Percentiles rank a stretch among this genome's conserved stretches.
Conservation (phyloP, 2,329 filamentous ascomycete genomes). For the Cladosporium colombiae region DNA sequence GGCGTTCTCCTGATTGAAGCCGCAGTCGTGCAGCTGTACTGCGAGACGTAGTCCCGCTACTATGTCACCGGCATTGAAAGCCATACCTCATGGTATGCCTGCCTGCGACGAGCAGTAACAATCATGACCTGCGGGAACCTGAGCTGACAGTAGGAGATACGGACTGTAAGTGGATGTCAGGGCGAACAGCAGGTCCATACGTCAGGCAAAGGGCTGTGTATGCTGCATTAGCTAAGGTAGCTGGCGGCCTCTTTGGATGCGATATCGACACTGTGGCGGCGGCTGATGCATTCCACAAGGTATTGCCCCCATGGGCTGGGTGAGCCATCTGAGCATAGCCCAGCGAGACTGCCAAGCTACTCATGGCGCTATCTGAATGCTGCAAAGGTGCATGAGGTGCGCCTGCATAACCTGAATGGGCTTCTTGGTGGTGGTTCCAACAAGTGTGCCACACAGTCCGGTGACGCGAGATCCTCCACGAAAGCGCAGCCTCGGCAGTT, state of each 20-base stretch:
- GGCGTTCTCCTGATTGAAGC: slow-evolving; percentile 26
- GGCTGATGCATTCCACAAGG: background rate
- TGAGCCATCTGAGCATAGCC: background rate
- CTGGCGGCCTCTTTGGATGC: background rate
- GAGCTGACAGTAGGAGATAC: background rate
- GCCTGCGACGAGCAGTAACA: background rate
- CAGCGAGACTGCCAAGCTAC: background rate
- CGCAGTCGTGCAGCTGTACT: slow-evolving; percentile 24
- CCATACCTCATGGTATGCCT: background rate
- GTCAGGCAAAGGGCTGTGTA: background rate
- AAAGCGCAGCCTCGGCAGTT: background rate
- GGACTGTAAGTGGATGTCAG: background rate
- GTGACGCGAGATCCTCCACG: background rate
- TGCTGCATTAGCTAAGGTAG: background rate
- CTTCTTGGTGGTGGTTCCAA: background rate
- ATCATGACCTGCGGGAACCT: background rate
- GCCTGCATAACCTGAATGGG: background rate
- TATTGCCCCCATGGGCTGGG: background rate
- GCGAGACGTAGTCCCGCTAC: slow-evolving; percentile 24
- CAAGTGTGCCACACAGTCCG: background rate
- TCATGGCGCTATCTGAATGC: background rate
- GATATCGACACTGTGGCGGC: background rate
- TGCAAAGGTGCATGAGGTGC: background rate
- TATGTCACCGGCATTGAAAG: slow-evolving; percentile 23
- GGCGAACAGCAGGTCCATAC: background rate